Conservation (phyloP, 257 asterid species). For the Misopates orontium region DNA sequence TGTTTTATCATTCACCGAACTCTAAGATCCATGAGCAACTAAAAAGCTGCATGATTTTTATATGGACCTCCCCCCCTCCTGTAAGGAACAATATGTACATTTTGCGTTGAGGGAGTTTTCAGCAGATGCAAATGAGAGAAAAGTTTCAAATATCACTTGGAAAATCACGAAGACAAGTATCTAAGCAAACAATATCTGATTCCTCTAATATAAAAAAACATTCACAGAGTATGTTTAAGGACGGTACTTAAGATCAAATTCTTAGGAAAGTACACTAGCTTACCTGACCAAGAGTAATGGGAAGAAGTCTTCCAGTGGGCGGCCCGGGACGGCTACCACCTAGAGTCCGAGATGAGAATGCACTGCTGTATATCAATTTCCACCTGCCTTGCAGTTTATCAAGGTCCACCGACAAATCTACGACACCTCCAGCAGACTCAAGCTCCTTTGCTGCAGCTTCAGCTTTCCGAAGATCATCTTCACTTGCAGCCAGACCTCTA, state of each 20-base stretch:
- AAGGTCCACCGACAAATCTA: constrained; percentile 56
- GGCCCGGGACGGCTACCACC: constrained; percentile 99
- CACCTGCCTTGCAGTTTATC: constrained; percentile 91
- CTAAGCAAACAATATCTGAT: too few species aligned
- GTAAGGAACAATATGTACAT: too few species aligned
- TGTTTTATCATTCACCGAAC: too few species aligned
- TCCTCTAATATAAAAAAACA: too few species aligned
- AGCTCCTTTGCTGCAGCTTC: constrained; percentile 82
- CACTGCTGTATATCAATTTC: constrained; percentile 91
- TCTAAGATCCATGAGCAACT: too few species aligned
- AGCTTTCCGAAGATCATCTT: constrained; percentile 71
- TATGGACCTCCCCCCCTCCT: too few species aligned
- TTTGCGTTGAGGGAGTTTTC: too few species aligned
- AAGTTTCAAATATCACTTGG: too few species aligned
- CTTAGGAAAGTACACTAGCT: background rate
- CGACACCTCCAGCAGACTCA: constrained; percentile 62
- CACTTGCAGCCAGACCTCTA: constrained; percentile 93
- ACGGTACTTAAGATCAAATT: background rate
- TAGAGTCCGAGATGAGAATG: constrained; percentile 84
- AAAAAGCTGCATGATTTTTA: too few species aligned
- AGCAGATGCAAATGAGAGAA: too few species aligned
- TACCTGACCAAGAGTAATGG: constrained; percentile 92
- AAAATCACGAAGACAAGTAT: too few species aligned
- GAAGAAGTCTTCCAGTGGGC: constrained; percentile 92
- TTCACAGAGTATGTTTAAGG: too few species aligned